Evolutionary conservation across 164 flowering plant genomes (phyloP).

Genomic region (Dillenia suffruticosa): DNA sequence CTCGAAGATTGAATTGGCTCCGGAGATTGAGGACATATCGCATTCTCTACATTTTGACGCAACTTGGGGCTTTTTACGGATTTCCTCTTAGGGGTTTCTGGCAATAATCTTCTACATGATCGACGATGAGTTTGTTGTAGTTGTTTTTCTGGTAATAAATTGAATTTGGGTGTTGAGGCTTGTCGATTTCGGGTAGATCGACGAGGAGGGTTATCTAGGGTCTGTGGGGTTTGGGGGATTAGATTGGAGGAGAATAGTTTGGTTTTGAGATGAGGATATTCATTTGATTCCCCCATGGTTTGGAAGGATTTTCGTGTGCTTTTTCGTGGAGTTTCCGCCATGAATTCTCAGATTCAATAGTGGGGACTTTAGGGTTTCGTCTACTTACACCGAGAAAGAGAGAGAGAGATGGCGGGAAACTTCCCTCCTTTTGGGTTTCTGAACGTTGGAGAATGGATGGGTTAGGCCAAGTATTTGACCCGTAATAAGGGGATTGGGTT

Average conservation of each 20-base stretch:
- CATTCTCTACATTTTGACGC: not conserved
- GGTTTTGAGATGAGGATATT: not conserved
- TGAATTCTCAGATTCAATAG: conserved; percentile 5
- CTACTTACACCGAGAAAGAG: not conserved
- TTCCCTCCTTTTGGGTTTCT: conserved; percentile 3
- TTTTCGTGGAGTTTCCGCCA: conserved; percentile 29
- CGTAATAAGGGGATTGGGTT: too few relatives aligned
- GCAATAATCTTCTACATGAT: conserved; percentile 1
- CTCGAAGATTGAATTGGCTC: conserved; percentile 1
- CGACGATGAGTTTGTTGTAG: not conserved
- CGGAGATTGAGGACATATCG: not conserved
- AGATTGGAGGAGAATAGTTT: conserved; percentile 5
- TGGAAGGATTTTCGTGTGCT: not conserved
- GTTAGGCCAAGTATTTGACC: too few relatives aligned
- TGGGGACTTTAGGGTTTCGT: conserved; percentile 11
- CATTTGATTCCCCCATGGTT: conserved; percentile 10
- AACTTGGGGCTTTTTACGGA: not conserved
- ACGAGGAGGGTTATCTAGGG: conserved; percentile 17
- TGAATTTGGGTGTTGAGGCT: too few relatives aligned
- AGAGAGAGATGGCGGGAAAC: conserved; percentile 28
- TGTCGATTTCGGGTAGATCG: conserved; percentile 21
- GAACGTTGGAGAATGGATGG: not conserved
- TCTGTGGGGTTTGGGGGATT: conserved; percentile 23
- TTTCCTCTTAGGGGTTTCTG: not conserved
- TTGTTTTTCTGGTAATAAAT: too few relatives aligned